A percentile compares a stretch with the other conserved stretches of the same genome.
Conservation (phyloP, 1,284 basidiomycete genomes). For the Polyporus tsugae region DNA sequence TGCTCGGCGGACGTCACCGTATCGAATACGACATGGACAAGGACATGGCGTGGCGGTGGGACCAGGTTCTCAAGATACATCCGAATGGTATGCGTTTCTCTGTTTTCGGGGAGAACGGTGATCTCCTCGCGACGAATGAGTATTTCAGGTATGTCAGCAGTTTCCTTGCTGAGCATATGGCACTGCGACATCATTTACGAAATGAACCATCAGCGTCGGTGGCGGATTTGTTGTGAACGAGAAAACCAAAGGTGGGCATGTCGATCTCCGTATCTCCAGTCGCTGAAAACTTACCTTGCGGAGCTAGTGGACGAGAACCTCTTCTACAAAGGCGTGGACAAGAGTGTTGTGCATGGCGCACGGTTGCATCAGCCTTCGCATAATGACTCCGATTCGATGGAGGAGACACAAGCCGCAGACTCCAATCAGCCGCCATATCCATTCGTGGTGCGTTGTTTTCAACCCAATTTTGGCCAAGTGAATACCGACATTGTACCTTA, state of each 20-base stretch:
- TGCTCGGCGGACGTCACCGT: constrained; percentile 75
- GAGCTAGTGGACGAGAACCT: constrained; percentile 87
- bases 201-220: constrained; percentile 65
- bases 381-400: constrained; percentile 48
- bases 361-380: constrained; percentile 75
- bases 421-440: constrained; percentile 77
- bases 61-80: constrained; percentile 81
- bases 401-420: constrained; percentile 40
- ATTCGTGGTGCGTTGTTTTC: constrained; percentile 56
- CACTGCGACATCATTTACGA: background rate
- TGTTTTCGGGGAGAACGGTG: constrained; percentile 82
- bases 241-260: constrained; percentile 74
- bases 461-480: background rate
- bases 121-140: constrained; percentile 93
- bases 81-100: constrained; percentile 95
- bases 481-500: background rate
- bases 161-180: background rate
- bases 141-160: constrained; percentile 73
- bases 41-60: constrained; percentile 94
- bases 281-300: constrained; percentile 13
- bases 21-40: constrained; percentile 88
- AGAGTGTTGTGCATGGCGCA: constrained; percentile 78
- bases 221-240: constrained; percentile 94
- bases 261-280: background rate
- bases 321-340: constrained; percentile 96